Evolutionary conservation across 345 rosid species (phyloP), one percentile per base, ranked within the genome.

Genomic region (Schrenkiella parvula): DNA sequence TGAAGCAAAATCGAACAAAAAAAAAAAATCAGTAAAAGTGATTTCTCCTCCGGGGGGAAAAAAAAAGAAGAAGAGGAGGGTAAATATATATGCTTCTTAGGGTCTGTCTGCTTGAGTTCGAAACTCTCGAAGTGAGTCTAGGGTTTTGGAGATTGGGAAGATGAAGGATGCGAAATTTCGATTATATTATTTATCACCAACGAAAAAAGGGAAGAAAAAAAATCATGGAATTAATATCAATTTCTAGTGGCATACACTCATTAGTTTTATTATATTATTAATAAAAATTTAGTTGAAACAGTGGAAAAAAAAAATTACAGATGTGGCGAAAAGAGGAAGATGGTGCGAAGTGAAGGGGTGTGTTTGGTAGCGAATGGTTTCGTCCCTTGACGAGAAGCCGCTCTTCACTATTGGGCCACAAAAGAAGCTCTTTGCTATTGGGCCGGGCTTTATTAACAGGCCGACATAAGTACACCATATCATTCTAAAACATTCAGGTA

Each of bases 121-220:
- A 31, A 43, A 56, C 21, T 21, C n/a, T 0, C 5, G 51, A 14
- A 59, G 79, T 31, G 70, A 63, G 72, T 73, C 81, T 80, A 77
- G 79, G 81, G 83, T 70, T 80, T 80, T 70, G 77, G 77, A 68
- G 80, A 50, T 37, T 57, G 58, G 65, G 74, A 75, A 60, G 79
- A 68, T 26, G 64, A 68, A 28, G 29, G 52, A 48, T 66, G n/a
- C 53, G 57, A 42, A 9, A 52, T 51, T 68, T 41, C 18, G 47
- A 65, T 53, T 22, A 56, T 56, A 74, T 57, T 66, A 54, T 44
- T 64, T 46, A 46, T 66, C 71, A 73, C 9, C 10, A 23, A 70
- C 23, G 11, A 1, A 51, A 34, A 6, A 8, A 32, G 1, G 18
- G 15, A 17, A 12, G 10, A 13, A 22, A 35, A 19, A 42, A 52